Base-by-base conservation (phyloP, 768 basidiomycete species). In the Kwoniella newhampshirensis region DNA sequence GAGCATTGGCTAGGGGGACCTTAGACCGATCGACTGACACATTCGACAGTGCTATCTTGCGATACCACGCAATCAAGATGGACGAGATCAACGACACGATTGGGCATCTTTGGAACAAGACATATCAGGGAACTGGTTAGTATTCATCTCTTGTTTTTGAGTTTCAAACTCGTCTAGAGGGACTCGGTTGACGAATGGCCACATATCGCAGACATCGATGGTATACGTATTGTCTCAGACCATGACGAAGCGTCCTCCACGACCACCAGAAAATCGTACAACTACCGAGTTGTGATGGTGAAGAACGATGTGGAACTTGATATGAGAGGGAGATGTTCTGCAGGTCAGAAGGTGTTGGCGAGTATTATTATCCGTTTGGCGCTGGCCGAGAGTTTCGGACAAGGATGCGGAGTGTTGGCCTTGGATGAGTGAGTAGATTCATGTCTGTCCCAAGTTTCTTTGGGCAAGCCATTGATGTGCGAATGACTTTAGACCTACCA, bases 271-370 rank as follows among this genome's bases (percentile, higher is more conserved):
- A 75, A 73, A 54, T 89, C 91, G 11, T 98, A 99, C 80, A 98
- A 98, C 75, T 99, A 99, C 77, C 82, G 96, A 62, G 94, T 97
- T 57, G 94, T 98, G 63, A 98, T 99, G 94, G 90, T 88, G 50
- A 99, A 99, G 79, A 93, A 97, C 74, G 88, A 92, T 70, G 93
- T 97, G 6, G 94, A 98, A 77, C 92, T 99, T 89, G 96, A 98
- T 77, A 99, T 99, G 96, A 86, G 96, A 54, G 96, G 96, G 23
- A 85, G 96, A 62, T 99, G 96, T 78, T 92, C 89, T 15, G 96
- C 96, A 1, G 96, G 96, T 0, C 96, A 99, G 78, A 99, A 99
- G 79, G 97, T 98, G 83, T 80, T 99, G 57, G 96, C 94, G 9
- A 93, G 90, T 20, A 97, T 98, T 77, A 91, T 98, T 77, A 98